Conservation (phyloP, 164 flowering plant species). For the Paratinospora sagittata region DNA sequence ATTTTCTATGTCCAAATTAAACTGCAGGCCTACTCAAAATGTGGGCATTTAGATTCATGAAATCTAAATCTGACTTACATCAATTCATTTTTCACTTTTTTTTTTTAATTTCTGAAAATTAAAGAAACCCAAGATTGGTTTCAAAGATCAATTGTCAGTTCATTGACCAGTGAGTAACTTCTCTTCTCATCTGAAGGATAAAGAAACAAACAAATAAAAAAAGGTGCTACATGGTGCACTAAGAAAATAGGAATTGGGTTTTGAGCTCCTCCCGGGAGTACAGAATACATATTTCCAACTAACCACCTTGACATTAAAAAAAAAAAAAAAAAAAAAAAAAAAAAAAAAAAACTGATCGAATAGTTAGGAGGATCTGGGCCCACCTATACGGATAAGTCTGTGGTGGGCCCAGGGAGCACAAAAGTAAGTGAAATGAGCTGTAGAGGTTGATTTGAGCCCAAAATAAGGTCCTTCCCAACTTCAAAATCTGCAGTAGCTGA, state of each 20-base stretch:
- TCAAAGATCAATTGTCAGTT: too few relatives aligned
- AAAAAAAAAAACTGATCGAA: background rate
- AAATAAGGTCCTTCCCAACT: background rate
- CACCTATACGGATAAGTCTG: background rate
- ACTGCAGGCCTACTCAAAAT: too few relatives aligned
- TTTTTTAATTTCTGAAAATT: too few relatives aligned
- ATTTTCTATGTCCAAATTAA: background rate
- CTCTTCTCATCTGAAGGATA: too few relatives aligned
- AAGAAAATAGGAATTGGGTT: background rate
- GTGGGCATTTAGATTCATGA: too few relatives aligned
- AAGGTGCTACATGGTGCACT: too few relatives aligned
- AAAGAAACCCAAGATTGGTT: too few relatives aligned
- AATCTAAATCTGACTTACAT: too few relatives aligned
- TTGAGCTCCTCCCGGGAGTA: background rate
- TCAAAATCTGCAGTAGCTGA: background rate
- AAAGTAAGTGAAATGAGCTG: background rate
- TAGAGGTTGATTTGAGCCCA: background rate
- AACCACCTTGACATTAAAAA: too few relatives aligned
- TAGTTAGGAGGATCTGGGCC: background rate
- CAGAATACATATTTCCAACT: background rate
- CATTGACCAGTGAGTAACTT: too few relatives aligned
- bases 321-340: background rate
- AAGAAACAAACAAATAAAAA: too few relatives aligned
- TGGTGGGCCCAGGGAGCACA: background rate
- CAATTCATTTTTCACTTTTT: too few relatives aligned